These are phyloP conservation scores for Flaveria linearis DNA, from an alignment of 129 eudicot species.

Conservation along the genomic window DNA sequence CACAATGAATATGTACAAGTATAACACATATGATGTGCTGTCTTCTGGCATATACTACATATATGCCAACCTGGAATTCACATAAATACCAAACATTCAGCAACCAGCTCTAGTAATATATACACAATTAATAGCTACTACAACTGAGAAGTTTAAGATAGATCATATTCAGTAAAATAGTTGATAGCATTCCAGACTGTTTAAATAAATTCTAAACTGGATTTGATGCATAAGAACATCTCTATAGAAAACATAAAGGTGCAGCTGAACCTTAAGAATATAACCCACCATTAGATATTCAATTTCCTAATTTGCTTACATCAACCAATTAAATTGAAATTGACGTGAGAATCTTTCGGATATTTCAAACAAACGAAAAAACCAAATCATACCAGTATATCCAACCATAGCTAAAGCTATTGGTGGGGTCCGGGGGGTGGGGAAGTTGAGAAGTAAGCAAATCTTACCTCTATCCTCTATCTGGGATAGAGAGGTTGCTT, in stretches of 20 bases:
- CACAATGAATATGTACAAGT: slow-evolving; percentile 95
- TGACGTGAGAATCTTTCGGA: background rate
- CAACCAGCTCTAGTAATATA: slow-evolving; percentile 3
- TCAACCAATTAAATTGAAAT: background rate
- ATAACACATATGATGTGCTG: slow-evolving; percentile 87
- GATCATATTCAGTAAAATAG: slow-evolving; percentile 1
- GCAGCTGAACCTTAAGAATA: slow-evolving; percentile 10
- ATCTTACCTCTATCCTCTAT: no score
- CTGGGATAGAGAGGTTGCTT: no score
- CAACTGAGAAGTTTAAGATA: background rate
- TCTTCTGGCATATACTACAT: slow-evolving; percentile 85
- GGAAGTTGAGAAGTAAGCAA: no score
- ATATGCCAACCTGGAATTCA: slow-evolving; percentile 95
- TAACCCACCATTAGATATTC: background rate
- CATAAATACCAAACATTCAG: slow-evolving; percentile 25
- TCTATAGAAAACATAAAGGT: slow-evolving; percentile 1
- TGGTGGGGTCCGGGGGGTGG: no score
- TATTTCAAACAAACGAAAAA: background rate
- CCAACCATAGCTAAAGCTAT: no score
- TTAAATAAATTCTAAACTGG: background rate
- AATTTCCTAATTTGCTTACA: background rate
- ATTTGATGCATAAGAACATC: slow-evolving; percentile 13
- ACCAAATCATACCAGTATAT: background rate
- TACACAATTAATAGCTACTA: background rate
- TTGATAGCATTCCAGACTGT: slow-evolving; percentile 11